Base-by-base conservation (phyloP, 169 alveolate species). In the Plasmodium relictum region DNA sequence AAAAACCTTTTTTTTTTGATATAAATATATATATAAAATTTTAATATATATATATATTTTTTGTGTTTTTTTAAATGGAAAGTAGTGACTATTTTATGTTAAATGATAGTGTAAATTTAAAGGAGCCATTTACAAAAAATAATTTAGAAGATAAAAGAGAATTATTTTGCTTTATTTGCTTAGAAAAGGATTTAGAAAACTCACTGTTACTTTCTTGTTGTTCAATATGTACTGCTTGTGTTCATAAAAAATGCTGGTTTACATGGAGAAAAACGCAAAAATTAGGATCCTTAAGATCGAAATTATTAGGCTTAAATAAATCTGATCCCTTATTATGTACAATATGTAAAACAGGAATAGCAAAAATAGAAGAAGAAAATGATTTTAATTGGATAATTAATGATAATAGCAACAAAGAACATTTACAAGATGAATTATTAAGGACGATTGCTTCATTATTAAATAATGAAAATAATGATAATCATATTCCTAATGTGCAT, bases 181-280 rank as follows among this genome's bases (percentile, higher is more conserved):
- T 85, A 59, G 92, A 85, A 65, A 63, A 71, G 5, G 31, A 85
- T 42, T 85, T 59, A 5, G 74, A 85, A 68, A 41, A 85, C n/a
- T 45, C 45, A 16, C 20, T 10, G 52, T 68, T 85, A 37, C 18
- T 70, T 41, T 71, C 92, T 7, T 85, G 92, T 18, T 85, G 92
- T 44, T 85, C 92, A 14, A 26, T 85, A 85, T 85, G 92, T 50
- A 58, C 92, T 20, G 92, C 87, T 26, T 50, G 66, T 70, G 92
- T 85, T 44, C 92, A 85, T 85, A 70, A 69, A 20, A 85, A 73
- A 70, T 85, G 92, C 41, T 85, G 92, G 92, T 85, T 41, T 44
- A 70, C 52, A 20, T 85, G 62, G 73, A 68, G 92, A 24, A 70
- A 48, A 45, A 71, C 66, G 1, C 92, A 85, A 50, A 85, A 70